Base-by-base conservation (phyloP, 306 rosid species). In the Oxytropis ochrocephala region DNA sequence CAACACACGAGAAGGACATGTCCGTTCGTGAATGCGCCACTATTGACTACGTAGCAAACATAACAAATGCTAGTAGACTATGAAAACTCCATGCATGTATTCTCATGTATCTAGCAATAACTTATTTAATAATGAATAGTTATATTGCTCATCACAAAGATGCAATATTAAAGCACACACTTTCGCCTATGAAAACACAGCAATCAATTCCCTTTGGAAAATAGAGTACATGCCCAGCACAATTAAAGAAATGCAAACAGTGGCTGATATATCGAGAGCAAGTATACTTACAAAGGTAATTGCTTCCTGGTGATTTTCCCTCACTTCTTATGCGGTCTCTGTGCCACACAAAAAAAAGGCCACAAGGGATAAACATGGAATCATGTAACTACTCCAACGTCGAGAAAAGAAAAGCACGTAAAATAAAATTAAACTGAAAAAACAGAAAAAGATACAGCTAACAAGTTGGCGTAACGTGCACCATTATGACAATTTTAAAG, bases 211-310 rank as follows among this genome's bases (percentile, higher is more conserved):
- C 24, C 2, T 53, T 47, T n/a, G n/a, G 14, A 41, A 60, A 69
- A 16, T 29, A 4, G 7, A 67, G 51, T 8, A 17, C n/a, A 51
- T 1, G 27, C 9, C 7, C 41, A 24, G 60, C 38, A 21, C 42
- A 49, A 52, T 36, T 35, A 53, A 16, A 43, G 36, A 27, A 7
- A 41, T 27, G 49, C 47, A 27, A 74, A 42, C 11, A 42, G 64
- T 9, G 16, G 24, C 60, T 11, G 29, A 71, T 44, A 78, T n/a
- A 41, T 55, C 43, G 43, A 19, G 72, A 56, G 77, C 63, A 77
- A 21, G 63, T 38, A 33, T 41, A 79, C 95, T 87, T 83, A 91
- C 97, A 55, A 66, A 27, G 76, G 50, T 41, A 78, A 62, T 66
- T 18, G 74, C 75, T 68, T 79, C 88, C 62, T 79, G 74, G 33